phyloP scores from a whole-genome alignment of 305 asterid species.

The Solanum chacoense region DNA sequence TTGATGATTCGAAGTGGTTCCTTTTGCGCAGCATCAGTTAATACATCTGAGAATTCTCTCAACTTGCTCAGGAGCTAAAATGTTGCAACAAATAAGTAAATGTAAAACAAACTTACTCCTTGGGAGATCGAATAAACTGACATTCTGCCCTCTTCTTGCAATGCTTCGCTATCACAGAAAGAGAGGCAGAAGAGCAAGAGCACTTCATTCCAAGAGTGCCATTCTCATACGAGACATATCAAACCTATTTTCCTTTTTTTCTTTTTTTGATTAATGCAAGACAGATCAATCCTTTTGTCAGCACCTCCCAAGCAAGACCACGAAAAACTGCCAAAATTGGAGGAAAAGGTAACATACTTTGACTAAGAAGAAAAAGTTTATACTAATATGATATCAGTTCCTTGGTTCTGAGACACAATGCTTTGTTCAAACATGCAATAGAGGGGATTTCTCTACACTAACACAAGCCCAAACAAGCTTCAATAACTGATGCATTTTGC shows the following conservation, averaged over 20 bases:
- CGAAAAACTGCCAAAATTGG: background rate
- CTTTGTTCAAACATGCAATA: background rate
- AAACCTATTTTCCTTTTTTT: background rate
- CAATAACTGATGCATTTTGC: background rate
- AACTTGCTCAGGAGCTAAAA: background rate
- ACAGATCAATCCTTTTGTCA: background rate
- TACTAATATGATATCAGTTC: background rate
- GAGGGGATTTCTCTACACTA: background rate
- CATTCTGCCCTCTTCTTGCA: background rate
- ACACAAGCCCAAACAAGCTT: background rate
- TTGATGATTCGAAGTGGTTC: background rate
- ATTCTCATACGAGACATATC: background rate
- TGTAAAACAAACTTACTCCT: background rate
- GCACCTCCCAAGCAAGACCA: background rate
- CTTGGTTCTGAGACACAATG: background rate
- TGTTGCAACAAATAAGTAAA: background rate
- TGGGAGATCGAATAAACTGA: background rate
- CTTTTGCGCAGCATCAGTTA: background rate
- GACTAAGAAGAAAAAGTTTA: background rate
- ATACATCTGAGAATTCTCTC: background rate
- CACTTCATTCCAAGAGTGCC: background rate
- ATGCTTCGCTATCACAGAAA: background rate
- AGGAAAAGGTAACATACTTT: background rate
- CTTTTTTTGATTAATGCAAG: background rate
- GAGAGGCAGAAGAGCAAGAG: background rate